phyloP scores from a whole-genome alignment of 768 basidiomycete species.

The Pulveroboletus sp. region DNA sequence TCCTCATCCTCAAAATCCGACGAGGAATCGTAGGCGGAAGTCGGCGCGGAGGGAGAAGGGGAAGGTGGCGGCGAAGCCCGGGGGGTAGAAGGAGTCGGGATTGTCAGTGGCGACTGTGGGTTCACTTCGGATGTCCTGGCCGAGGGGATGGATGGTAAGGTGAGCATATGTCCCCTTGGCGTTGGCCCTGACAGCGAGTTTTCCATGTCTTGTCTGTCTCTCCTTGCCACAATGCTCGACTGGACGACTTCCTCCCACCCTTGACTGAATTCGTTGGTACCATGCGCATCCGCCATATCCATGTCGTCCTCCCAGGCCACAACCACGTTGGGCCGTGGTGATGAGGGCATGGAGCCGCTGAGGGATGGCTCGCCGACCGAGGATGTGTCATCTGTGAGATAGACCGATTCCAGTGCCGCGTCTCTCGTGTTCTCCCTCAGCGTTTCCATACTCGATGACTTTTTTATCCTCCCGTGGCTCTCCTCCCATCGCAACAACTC shows the following conservation, averaged over 20 bases:
- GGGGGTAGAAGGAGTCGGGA: conserved; percentile 15
- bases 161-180: conserved; percentile 3
- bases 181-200: conserved; percentile 2
- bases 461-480: conserved; percentile 25
- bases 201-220: background rate
- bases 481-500: conserved; percentile 52
- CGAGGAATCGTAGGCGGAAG: conserved; percentile 5
- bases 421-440: conserved; percentile 21
- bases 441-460: conserved; percentile 41
- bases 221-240: conserved; percentile 5
- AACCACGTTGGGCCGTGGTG: conserved; percentile 13
- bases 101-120: conserved; percentile 24
- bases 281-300: conserved; percentile 5
- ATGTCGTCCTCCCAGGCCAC: conserved; percentile 13
- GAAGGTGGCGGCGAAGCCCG: conserved; percentile 13
- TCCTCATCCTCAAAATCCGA: conserved; percentile 16
- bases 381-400: conserved; percentile 16
- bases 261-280: background rate
- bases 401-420: conserved; percentile 6
- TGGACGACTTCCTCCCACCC: conserved; percentile 17
- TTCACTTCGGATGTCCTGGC: conserved; percentile 14
- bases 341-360: conserved; percentile 18
- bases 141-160: conserved; percentile 30
- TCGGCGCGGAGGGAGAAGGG: conserved; percentile 13
- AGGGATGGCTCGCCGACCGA: conserved; percentile 15